Evolutionary conservation across 331 rosid species (phyloP), one percentile per base, ranked within the genome.

Genomic region (Erythrophleum ivorense): DNA sequence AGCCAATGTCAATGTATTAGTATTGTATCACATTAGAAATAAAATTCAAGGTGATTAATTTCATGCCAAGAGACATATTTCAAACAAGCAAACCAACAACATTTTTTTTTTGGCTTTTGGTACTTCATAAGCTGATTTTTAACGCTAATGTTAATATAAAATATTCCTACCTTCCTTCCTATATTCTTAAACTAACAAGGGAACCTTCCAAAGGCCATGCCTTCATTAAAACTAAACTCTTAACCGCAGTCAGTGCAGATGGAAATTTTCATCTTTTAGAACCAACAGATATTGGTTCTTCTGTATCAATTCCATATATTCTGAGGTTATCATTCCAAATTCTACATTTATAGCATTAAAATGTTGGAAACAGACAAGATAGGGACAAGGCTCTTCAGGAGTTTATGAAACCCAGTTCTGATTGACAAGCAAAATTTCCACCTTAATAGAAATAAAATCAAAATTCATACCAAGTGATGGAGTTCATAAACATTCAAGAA

Each of bases 401-500:
- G 48, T 43, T 43, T 43, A 43, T 50, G 6, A 64, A 34, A 64
- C 16, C 41, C 67, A 52, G 21, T 5, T 45, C 40, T 63, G 13
- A 6, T 41, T 41, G 60, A 43, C 18, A 29, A 53, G 55, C 62
- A 48, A 18, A 34, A 19, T 60, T 72, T 49, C 77, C 9, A 29
- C 18, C 24, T 18, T n/a, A 54, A 54, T 12, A 18, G 60, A 53
- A 53, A 16, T 53, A 21, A 53, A 53, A 16, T 15, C 6, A 53
- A 53, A 53, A 53, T 38, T 41, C 59, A 9, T 21, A 65, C 52
- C 18, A 46, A 68, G 60, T 46, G 38, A 59, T 60, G 38, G 38
- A n/a, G 6, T 60, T 60, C 29, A 18, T 64, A 80, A 77, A 68
- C 33, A 73, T 33, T 70, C 16, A 3, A 76, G 55, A 76, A 80